A percentile compares a stretch with the other conserved stretches of the same genome.
Evolutionary conservation across 345 rosid genomes (phyloP).

Genomic region (Eucalyptus fibrosa): DNA sequence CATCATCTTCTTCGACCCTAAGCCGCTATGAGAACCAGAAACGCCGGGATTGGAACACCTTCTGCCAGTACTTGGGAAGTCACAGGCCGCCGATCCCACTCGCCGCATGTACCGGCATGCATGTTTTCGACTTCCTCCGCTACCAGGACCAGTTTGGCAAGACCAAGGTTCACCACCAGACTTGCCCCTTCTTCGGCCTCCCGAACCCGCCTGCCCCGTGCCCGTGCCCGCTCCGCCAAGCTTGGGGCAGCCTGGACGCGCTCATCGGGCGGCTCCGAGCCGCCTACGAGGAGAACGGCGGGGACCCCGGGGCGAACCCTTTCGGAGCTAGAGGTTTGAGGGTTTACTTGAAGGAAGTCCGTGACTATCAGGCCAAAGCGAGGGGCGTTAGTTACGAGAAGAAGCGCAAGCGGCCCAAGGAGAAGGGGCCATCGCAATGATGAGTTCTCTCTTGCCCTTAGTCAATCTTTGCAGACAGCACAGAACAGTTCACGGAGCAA

Average conservation of each 20-base stretch:
- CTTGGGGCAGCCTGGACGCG: conserved; percentile 74
- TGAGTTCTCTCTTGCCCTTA: neutral
- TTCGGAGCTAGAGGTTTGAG: conserved; percentile 61
- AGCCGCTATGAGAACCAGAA: conserved; percentile 70
- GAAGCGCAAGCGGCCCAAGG: conserved; percentile 48
- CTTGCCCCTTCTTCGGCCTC: conserved; percentile 57
- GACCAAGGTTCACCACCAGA: conserved; percentile 52
- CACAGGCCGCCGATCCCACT: conserved; percentile 53
- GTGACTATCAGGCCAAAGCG: conserved; percentile 59
- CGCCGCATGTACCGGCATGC: conserved; percentile 53
- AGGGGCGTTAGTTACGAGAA: conserved; percentile 68
- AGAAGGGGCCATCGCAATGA: neutral
- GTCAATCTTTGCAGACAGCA: neutral
- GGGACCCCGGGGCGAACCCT: conserved; percentile 55
- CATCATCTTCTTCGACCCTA: conserved; percentile 3
- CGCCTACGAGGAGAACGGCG: conserved; percentile 61
- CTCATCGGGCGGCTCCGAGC: conserved; percentile 63
- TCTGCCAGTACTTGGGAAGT: conserved; percentile 50
- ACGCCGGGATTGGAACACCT: conserved; percentile 73
- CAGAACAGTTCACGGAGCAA: neutral
- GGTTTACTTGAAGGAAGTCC: conserved; percentile 55
- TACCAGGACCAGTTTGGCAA: conserved; percentile 66
- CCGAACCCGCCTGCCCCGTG: conserved; percentile 64
- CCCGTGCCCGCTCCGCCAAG: conserved; percentile 66
- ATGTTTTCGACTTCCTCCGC: conserved; percentile 63